phyloP scores from a whole-genome alignment of 176 grass and related monocot genomes.

The Ensete glaucum region DNA sequence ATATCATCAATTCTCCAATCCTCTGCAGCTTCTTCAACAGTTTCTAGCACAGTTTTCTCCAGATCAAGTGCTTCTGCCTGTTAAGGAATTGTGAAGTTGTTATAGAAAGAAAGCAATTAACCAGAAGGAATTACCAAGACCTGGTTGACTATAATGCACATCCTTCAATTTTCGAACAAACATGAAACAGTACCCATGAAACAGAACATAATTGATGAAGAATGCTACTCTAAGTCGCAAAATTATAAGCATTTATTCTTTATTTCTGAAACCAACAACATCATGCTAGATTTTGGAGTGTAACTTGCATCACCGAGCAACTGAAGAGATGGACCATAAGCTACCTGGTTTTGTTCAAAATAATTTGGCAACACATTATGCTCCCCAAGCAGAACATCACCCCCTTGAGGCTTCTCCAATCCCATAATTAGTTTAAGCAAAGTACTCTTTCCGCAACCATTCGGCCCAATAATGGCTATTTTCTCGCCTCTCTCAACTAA shows the following conservation, averaged over 20 bases:
- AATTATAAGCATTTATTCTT: neutral
- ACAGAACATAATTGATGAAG: neutral
- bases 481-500: conserved; percentile 87
- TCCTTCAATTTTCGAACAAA: neutral
- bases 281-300: neutral
- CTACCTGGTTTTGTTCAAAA: conserved; percentile 99
- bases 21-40: conserved; percentile 81
- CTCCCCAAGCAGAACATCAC: conserved; percentile 81
- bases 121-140: conserved; percentile 1
- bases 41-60: conserved; percentile 87
- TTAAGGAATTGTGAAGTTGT: conserved; percentile 19
- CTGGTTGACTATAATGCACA: neutral
- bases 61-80: conserved; percentile 97
- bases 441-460: conserved; percentile 93
- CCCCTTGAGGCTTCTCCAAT: conserved; percentile 69
- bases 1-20: conserved; percentile 89
- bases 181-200: neutral
- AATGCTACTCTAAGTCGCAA: neutral
- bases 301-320: neutral
- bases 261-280: neutral
- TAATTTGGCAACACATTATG: conserved; percentile 95
- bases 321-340: neutral
- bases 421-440: conserved; percentile 78
- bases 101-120: conserved; percentile 12
- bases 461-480: conserved; percentile 93